phyloP scores from a whole-genome alignment of 2,329 filamentous ascomycete species.

The Colletotrichum sidae region DNA sequence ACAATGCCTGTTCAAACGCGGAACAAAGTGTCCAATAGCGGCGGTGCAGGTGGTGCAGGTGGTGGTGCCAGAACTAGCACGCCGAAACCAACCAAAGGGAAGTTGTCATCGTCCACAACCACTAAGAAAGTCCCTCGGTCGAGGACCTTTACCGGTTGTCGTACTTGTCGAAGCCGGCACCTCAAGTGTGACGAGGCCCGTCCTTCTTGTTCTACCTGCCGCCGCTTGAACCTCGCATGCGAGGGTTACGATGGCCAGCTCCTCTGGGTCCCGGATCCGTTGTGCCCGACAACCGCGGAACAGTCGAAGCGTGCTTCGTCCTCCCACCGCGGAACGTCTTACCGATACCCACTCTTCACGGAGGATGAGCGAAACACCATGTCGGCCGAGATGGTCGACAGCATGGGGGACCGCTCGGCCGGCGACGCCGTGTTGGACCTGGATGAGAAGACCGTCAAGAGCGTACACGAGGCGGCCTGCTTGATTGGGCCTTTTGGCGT shows the following conservation, averaged over 20 bases:
- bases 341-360: slow-evolving; percentile 57
- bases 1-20: slow-evolving; percentile 15
- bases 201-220: slow-evolving; percentile 53
- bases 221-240: slow-evolving; percentile 48
- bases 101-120: neutral
- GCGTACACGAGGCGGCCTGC: neutral
- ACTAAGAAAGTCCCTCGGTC: slow-evolving; percentile 26
- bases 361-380: slow-evolving; percentile 47
- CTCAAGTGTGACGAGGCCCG: slow-evolving; percentile 58
- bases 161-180: slow-evolving; percentile 52
- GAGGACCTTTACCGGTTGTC: slow-evolving; percentile 48
- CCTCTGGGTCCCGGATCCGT: slow-evolving; percentile 45
- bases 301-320: slow-evolving; percentile 6
- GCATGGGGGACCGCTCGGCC: slow-evolving; percentile 43
- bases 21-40: slow-evolving; percentile 9
- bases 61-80: neutral
- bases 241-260: slow-evolving; percentile 53
- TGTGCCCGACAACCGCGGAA: slow-evolving; percentile 31
- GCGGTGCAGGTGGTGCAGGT: neutral
- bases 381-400: slow-evolving; percentile 48
- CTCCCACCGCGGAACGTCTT: slow-evolving; percentile 41
- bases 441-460: slow-evolving; percentile 30
- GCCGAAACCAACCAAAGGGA: neutral
- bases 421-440: slow-evolving; percentile 42
- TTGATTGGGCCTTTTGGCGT: slow-evolving; percentile 38